These are phyloP conservation scores for Eremothecium cymbalariae DNA, from an alignment of 1,139 yeast genomes.

Conservation along the genomic window DNA sequence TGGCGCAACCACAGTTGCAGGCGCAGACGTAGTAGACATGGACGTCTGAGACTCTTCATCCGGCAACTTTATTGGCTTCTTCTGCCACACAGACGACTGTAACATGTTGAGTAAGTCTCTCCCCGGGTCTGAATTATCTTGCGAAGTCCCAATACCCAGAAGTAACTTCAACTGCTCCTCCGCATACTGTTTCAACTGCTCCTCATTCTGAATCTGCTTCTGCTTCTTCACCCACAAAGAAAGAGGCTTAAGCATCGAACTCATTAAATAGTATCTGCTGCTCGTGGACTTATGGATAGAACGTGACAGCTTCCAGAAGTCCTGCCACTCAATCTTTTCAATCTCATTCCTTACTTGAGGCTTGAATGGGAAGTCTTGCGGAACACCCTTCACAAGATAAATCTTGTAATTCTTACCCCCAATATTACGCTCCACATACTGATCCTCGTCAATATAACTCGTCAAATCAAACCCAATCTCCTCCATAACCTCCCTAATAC, in stretches of 20 bases:
- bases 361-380: slow-evolving; percentile 62
- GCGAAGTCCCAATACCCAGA: slow-evolving; percentile 44
- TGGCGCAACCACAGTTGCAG: slow-evolving; percentile 1
- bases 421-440: slow-evolving; percentile 73
- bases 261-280: slow-evolving; percentile 48
- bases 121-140: slow-evolving; percentile 50
- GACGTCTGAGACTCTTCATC: slow-evolving; percentile 4
- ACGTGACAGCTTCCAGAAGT: slow-evolving; percentile 36
- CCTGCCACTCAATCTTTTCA: slow-evolving; percentile 58
- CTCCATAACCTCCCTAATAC: slow-evolving; percentile 87
- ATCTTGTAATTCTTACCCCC: slow-evolving; percentile 82
- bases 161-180: slow-evolving; percentile 56
- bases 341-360: slow-evolving; percentile 89
- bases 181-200: slow-evolving; percentile 41
- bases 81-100: slow-evolving; percentile 36
- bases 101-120: slow-evolving; percentile 62
- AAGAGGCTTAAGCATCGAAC: slow-evolving; percentile 55
- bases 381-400: slow-evolving; percentile 68
- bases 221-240: slow-evolving; percentile 46
- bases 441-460: slow-evolving; percentile 57
- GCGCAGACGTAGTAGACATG: slow-evolving; percentile 3
- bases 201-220: slow-evolving; percentile 48
- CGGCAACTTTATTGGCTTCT: slow-evolving; percentile 13
- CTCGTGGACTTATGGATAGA: slow-evolving; percentile 31
- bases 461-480: slow-evolving; percentile 91